Base-by-base conservation (phyloP, 768 basidiomycete genomes). In the Coprinellus micaceus region DNA sequence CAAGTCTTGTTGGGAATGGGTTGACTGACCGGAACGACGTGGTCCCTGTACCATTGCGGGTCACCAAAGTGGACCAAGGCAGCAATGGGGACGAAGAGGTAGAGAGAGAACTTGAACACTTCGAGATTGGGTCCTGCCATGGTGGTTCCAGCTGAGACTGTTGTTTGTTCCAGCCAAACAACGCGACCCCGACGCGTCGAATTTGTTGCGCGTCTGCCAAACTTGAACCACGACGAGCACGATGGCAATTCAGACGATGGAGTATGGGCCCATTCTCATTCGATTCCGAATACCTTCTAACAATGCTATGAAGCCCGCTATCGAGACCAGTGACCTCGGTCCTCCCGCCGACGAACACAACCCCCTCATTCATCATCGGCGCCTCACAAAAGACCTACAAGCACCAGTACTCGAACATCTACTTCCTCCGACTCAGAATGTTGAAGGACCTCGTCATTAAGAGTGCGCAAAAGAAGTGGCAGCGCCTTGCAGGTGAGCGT, bases 51-150 rank as follows among this genome's bases (percentile, higher is more conserved):
- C 92, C 92, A 94, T 40, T 87, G 82, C 4, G 91, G 90, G 68
- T 94, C 89, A 43, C 92, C 91, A 65, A 90, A 94, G 70, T 93
- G 88, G 49, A 92, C 73, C 65, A 94, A 80, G 22, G 89, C 86
- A 45, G 80, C 74, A 56, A 94, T 83, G 10, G 92, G 92, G 57
- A 92, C 84, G 63, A 91, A 91, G 54, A 94, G 83, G 69, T 94
- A 94, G 17, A 92, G 71, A 3, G 83, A 83, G 63, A 94, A 94
- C 73, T 93, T 94, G 85, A 94, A 91, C 17, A 94, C 81, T 70
- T 94, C 92, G 53, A 94, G 84, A 68, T 89, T 90, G 33, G 89
- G 84, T 11, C 89, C 85, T 2, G 78, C 88, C 88, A 89, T 72
- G 47, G 47, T 49, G 17, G 47, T 30, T 49, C 12, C 28, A 26